These are phyloP conservation scores for Microsporum ferrugineum DNA, from an alignment of 2,329 filamentous ascomycete genomes.

Conservation along the genomic window DNA sequence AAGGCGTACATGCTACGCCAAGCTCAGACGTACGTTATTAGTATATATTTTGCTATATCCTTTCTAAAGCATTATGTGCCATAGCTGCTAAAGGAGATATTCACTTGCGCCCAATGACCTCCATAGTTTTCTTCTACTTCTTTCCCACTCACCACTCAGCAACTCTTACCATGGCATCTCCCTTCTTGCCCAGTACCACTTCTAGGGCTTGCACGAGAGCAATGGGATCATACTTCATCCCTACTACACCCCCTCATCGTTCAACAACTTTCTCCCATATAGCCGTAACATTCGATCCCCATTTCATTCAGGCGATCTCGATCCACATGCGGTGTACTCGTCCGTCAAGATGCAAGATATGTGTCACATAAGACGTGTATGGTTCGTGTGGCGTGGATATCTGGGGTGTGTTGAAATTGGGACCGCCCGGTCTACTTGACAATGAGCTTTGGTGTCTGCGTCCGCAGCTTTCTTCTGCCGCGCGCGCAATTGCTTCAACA, in stretches of 20 bases:
- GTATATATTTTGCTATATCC: background rate
- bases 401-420: background rate
- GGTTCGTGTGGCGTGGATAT: constrained; percentile 28
- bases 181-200: constrained; percentile 57
- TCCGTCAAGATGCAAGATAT: constrained; percentile 68
- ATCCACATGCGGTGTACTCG: constrained; percentile 59
- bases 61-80: background rate
- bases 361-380: constrained; percentile 63
- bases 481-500: constrained; percentile 63
- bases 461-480: constrained; percentile 57
- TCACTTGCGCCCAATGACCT: constrained; percentile 8
- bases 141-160: constrained; percentile 29
- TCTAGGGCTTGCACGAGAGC: constrained; percentile 65
- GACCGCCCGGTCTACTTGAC: background rate
- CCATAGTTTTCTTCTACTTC: constrained; percentile 50
- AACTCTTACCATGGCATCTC: constrained; percentile 39
- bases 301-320: constrained; percentile 49
- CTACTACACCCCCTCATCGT: constrained; percentile 38
- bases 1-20: background rate
- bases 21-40: background rate
- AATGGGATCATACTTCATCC: constrained; percentile 61
- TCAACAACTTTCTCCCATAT: constrained; percentile 54
- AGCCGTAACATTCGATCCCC: constrained; percentile 67
- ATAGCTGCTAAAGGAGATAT: background rate
- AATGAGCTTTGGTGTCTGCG: constrained; percentile 16